Evolutionary conservation across 306 rosid genomes (phyloP), one percentile per base, ranked within the genome.

Genomic region (Luffa aegyptiaca): DNA sequence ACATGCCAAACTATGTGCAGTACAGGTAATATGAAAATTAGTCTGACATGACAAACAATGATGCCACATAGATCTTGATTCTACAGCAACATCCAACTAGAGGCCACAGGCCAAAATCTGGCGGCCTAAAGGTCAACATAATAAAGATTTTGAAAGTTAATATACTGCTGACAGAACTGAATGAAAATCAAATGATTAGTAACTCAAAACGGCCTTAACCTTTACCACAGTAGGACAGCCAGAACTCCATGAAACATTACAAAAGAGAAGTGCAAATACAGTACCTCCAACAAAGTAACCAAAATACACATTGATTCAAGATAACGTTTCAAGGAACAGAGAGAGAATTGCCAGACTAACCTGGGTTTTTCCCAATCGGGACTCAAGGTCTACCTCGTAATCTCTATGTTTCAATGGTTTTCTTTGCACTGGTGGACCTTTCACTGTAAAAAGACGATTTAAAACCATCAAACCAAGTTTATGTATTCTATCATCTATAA

Each of bases 291-390:
- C 14, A 16, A 31, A 3, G 2, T 13, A 26, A 8, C 48, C 17
- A 9, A 52, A 35, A 16, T 26, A 73, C 59, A 31, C 18, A 48
- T 49, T 14, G 14, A 73, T 31, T 31, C 44, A 6, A 72, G 58
- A 51, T 14, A 48, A 72, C 3, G 41, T 48, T 48, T 48, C 21
- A 17, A 51, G 44, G 11, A 74, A 35, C 45, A 48, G 14, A 33
- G 4, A 52, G 18, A 48, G 12, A 31, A 10, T 21, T 2, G 76
- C 20, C 10, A 20, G 37, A 58, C 76, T 57, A 62, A 91, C 97
- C 90, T 96, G 98, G 73, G 99, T 96, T 83, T 96, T 96, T 44
- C 99, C 99, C 86, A 93, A 87, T 82, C 94, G 92, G 41, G 99
- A 96, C 76, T 93, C 90, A 6, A 96, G 99, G 91, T 96, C 94